Conservation (phyloP, 1,139 yeast genomes). For the Zygosaccharomyces pseudobailii region DNA sequence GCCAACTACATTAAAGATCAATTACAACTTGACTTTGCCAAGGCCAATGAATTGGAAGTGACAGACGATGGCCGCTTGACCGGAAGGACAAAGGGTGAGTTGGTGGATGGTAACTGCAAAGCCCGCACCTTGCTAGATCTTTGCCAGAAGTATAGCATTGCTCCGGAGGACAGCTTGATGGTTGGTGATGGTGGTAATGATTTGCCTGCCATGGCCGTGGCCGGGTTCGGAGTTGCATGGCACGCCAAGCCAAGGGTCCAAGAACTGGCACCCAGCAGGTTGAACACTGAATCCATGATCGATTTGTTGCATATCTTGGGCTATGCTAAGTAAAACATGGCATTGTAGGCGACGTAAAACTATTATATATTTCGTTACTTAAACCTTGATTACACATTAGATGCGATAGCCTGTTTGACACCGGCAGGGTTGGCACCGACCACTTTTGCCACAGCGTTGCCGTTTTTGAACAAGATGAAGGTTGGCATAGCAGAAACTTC, state of each 20-base stretch:
- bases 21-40: slow-evolving; percentile 78
- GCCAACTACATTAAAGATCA: slow-evolving; percentile 68
- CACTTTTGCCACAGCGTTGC: slow-evolving; percentile 65
- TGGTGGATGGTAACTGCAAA: slow-evolving; percentile 83
- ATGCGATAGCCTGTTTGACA: slow-evolving; percentile 63
- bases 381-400: slow-evolving; percentile 42
- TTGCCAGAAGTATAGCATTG: slow-evolving; percentile 58
- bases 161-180: slow-evolving; percentile 61
- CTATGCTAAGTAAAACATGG: slow-evolving; percentile 44
- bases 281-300: slow-evolving; percentile 64
- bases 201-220: slow-evolving; percentile 82
- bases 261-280: slow-evolving; percentile 68
- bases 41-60: slow-evolving; percentile 68
- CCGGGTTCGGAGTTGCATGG: slow-evolving; percentile 97
- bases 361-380: slow-evolving; percentile 3
- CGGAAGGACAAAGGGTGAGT: slow-evolving; percentile 61
- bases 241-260: slow-evolving; percentile 95
- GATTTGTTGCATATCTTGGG: slow-evolving; percentile 84
- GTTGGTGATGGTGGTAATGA: slow-evolving; percentile 99
- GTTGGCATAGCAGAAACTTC: slow-evolving; percentile 90
- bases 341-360: background rate
- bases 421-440: slow-evolving; percentile 87
- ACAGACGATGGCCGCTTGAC: slow-evolving; percentile 46
- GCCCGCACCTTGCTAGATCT: slow-evolving; percentile 67
- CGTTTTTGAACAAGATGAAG: slow-evolving; percentile 69